Evolutionary conservation across 2,329 filamentous ascomycete species (phyloP).

Genomic region (Nigrospora sphaerica): DNA sequence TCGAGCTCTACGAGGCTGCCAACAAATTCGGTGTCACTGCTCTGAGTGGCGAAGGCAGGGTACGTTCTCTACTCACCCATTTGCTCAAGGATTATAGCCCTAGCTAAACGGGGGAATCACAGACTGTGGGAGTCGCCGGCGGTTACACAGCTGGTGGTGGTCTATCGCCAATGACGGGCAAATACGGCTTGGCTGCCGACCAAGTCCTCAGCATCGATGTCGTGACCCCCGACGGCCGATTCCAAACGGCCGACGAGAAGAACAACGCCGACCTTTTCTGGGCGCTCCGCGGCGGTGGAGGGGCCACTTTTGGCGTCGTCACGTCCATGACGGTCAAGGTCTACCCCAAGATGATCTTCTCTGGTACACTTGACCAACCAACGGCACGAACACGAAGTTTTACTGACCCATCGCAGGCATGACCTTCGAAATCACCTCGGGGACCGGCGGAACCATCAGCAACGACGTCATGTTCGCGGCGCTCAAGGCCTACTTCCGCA

Average conservation of each 20-base stretch:
- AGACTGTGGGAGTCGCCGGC: constrained; percentile 39
- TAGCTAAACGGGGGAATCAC: neutral
- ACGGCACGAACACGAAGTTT: neutral
- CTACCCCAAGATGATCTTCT: constrained; percentile 24
- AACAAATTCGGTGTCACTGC: constrained; percentile 36
- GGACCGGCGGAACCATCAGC: constrained; percentile 15
- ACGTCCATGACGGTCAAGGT: constrained; percentile 27
- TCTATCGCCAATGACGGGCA: constrained; percentile 39
- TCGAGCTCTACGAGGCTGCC: constrained; percentile 44
- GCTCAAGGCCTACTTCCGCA: constrained; percentile 22
- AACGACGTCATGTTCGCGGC: constrained; percentile 17
- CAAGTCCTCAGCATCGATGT: constrained; percentile 38
- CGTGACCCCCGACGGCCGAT: constrained; percentile 33
- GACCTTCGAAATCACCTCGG: constrained; percentile 18
- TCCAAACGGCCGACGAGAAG: constrained; percentile 29
- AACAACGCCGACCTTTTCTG: constrained; percentile 38
- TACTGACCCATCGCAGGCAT: constrained; percentile 5
- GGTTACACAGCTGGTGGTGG: constrained; percentile 40
- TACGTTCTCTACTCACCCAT: constrained; percentile 8
- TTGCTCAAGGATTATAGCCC: no score
- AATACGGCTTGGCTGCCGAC: constrained; percentile 40
- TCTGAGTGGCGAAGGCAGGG: constrained; percentile 42
- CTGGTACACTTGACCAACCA: constrained; percentile 9
- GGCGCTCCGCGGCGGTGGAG: constrained; percentile 38
- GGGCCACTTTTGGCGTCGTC: constrained; percentile 32